Evolutionary conservation across 2,329 filamentous ascomycete species (phyloP), one percentile per base, ranked within the genome.

Genomic region (Claviceps sp.): DNA sequence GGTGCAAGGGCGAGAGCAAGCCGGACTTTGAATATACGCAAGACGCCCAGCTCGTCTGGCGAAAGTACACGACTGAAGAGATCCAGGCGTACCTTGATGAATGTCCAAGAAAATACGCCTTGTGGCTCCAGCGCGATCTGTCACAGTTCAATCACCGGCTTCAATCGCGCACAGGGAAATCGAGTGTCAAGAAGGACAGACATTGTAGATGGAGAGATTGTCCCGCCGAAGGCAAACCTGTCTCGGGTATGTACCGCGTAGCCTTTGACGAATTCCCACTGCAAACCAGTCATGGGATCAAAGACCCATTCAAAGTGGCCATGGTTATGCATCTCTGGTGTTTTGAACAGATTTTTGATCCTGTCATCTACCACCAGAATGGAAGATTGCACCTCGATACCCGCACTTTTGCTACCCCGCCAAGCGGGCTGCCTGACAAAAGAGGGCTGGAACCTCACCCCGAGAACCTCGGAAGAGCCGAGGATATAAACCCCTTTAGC

Each of bases 251-350:
- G 55, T 75, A 73, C 48, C 80, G 82, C 20, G 73, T 88, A 2
- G 74, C 75, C 9, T 77, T 88, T 54, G 84, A 87, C 57, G 85
- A 89, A 68, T 72, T 76, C 47, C 68, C 73, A 4, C 60, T 66
- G 4, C 63, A 69, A 30, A 70, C 60, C 1, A 55, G 65, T 34
- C 68, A 61, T 4, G 63, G 63, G 14, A 58, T 59, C 4, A 69
- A 71, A 6, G 78, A 88, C 57, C 83, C 82, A 0, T 84, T 75
- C 59, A 72, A 77, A 57, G 74, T 76, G 40, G 77, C 82, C 0
- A 80, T 77, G 0, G 80, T 77, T 57, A 73, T 82, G 56, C 85
- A 89, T 59, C 70, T 89, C 1, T 84, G 73, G 64, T 89, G 85
- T 61, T 73, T 87, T 36, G 85, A 89, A 66, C 70, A 73, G 51